Conservation (phyloP, 306 rosid genomes). For the Trichosanthes cucumerina region DNA sequence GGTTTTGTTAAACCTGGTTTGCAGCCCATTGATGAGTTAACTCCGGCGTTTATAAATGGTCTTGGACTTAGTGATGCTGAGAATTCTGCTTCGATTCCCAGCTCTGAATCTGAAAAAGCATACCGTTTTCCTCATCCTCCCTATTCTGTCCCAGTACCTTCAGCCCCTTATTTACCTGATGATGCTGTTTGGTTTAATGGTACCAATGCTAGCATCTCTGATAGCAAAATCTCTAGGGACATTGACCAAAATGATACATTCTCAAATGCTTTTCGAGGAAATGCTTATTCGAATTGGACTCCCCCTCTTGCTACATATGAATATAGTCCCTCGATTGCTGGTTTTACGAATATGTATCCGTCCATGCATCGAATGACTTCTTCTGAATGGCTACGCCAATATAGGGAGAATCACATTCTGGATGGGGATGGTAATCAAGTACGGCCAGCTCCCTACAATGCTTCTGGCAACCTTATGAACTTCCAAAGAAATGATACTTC, state of each 20-base stretch:
- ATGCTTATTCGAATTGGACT: slow-evolving; percentile 42
- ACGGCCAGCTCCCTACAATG: slow-evolving; percentile 27
- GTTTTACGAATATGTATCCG: slow-evolving; percentile 22
- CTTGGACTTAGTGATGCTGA: slow-evolving; percentile 32
- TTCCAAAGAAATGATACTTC: slow-evolving; percentile 17
- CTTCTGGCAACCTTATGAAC: slow-evolving; percentile 23
- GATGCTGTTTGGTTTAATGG: slow-evolving; percentile 54
- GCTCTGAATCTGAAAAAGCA: slow-evolving; percentile 19
- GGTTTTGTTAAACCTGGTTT: slow-evolving; percentile 30
- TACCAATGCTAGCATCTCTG: slow-evolving; percentile 23
- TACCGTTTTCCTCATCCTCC: slow-evolving; percentile 30
- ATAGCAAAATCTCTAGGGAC: slow-evolving; percentile 14
- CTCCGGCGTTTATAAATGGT: slow-evolving; percentile 30
- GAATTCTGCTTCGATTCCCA: slow-evolving; percentile 13
- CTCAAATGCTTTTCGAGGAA: slow-evolving; percentile 16
- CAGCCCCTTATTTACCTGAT: slow-evolving; percentile 83
- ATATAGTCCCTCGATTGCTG: slow-evolving; percentile 33
- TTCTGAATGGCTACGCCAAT: slow-evolving; percentile 94
- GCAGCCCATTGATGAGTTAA: slow-evolving; percentile 55
- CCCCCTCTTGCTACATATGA: slow-evolving; percentile 28
- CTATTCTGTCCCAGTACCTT: slow-evolving; percentile 60
- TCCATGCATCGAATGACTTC: slow-evolving; percentile 67
- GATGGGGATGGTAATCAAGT: slow-evolving; percentile 25
- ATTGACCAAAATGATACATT: slow-evolving; percentile 13
- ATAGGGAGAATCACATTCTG: slow-evolving; percentile 43